These are phyloP conservation scores for Pseudocercospora crystallina DNA, from an alignment of 2,329 filamentous ascomycete species.

Conservation along the genomic window DNA sequence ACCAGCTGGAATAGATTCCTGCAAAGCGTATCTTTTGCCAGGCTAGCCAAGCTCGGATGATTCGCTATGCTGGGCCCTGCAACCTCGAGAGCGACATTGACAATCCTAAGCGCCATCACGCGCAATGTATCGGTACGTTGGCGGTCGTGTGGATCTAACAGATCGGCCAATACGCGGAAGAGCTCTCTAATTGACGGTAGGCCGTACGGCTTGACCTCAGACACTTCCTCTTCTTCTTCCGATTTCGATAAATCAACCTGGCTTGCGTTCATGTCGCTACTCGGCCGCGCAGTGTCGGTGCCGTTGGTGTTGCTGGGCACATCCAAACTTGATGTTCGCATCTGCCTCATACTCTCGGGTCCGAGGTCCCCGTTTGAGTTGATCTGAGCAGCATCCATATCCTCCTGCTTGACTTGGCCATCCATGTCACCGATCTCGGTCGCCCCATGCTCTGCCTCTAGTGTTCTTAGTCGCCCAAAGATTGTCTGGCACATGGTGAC, in stretches of 20 bases:
- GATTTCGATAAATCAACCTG: conserved; percentile 44
- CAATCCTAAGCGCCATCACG: conserved; percentile 95
- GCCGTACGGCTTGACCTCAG: conserved; percentile 80
- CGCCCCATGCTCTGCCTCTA: conserved; percentile 67
- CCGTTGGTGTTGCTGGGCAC: conserved; percentile 33
- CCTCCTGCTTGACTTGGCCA: conserved; percentile 60
- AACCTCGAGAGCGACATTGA: conserved; percentile 95
- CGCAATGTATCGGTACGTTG: conserved; percentile 93
- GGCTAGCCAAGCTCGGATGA: conserved; percentile 79
- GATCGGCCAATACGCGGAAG: conserved; percentile 88
- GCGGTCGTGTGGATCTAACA: conserved; percentile 88
- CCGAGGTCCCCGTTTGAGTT: conserved; percentile 44
- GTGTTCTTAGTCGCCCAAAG: conserved; percentile 85
- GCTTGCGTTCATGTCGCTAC: conserved; percentile 41
- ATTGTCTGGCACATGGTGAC: conserved; percentile 99
- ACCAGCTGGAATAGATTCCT: conserved; percentile 95
- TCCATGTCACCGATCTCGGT: conserved; percentile 64
- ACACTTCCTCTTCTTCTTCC: conserved; percentile 43
- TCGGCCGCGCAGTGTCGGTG: conserved; percentile 33
- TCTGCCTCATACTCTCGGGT: conserved; percentile 40
- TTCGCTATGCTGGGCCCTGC: conserved; percentile 92
- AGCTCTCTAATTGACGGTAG: conserved; percentile 91
- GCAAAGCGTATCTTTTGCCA: conserved; percentile 91
- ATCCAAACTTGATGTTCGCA: conserved; percentile 63
- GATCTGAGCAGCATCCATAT: conserved; percentile 79